Evolutionary conservation across 345 rosid species (phyloP).

Genomic region (Zanthoxylum bungeanum): DNA sequence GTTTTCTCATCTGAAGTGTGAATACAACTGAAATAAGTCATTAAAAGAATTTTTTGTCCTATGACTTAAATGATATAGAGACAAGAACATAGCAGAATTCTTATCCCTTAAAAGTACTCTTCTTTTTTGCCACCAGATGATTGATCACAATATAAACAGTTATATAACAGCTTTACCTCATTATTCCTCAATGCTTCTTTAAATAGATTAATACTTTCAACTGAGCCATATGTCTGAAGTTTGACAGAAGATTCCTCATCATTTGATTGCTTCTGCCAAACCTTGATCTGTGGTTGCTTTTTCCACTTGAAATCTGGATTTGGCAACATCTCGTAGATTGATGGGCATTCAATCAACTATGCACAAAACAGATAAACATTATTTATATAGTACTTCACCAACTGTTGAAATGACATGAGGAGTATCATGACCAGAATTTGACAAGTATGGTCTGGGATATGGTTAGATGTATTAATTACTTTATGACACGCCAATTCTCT

Average conservation of each 20-base stretch:
- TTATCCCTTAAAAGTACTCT: neutral
- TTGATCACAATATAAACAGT: neutral
- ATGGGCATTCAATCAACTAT: conserved; percentile 85
- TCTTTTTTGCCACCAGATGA: neutral
- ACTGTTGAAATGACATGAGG: neutral
- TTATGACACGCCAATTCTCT: too few relatives aligned
- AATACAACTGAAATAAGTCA: neutral
- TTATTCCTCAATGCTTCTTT: conserved; percentile 69
- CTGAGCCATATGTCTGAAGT: conserved; percentile 54
- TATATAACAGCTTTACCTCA: conserved; percentile 41
- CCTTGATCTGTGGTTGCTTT: conserved; percentile 62
- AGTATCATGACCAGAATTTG: neutral
- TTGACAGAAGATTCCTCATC: conserved; percentile 40
- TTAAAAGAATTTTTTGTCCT: neutral
- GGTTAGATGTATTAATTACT: too few relatives aligned
- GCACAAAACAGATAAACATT: conserved; percentile 11
- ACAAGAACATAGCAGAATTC: neutral
- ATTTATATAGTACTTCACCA: neutral
- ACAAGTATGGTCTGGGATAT: neutral
- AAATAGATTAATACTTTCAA: conserved; percentile 54
- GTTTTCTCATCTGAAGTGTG: neutral
- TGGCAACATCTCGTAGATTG: conserved; percentile 86
- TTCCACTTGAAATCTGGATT: conserved; percentile 76
- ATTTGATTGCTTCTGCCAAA: conserved; percentile 59
- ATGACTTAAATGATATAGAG: neutral